These are phyloP conservation scores for Fusarium globosum DNA, from an alignment of 2,329 filamentous ascomycete species.

Conservation along the genomic window DNA sequence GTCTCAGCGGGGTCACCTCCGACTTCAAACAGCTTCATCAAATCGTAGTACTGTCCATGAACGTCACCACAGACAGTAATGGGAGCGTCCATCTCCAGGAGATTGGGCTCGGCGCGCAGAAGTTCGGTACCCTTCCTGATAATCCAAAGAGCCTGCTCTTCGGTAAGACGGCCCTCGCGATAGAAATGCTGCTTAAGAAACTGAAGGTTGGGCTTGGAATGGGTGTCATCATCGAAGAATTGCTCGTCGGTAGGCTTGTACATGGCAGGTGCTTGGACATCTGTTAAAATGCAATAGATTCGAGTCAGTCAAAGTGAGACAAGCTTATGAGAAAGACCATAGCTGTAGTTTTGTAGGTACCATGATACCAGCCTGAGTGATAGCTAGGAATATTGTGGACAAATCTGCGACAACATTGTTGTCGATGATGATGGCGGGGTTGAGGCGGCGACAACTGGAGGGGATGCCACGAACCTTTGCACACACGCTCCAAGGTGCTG, in stretches of 20 bases:
- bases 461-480: slow-evolving; percentile 80
- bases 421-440: slow-evolving; percentile 38
- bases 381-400: slow-evolving; percentile 3
- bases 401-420: slow-evolving; percentile 27
- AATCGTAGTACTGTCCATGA: slow-evolving; percentile 98
- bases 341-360: not conserved
- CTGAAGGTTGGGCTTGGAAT: slow-evolving; percentile 87
- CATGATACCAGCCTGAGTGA: not conserved
- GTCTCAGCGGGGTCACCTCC: slow-evolving; percentile 97
- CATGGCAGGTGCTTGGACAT: slow-evolving; percentile 97
- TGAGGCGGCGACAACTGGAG: slow-evolving; percentile 30
- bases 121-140: slow-evolving; percentile 88
- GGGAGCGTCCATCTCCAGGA: slow-evolving; percentile 98
- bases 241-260: slow-evolving; percentile 91
- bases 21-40: slow-evolving; percentile 99
- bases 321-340: not conserved
- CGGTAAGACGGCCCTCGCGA: slow-evolving; percentile 93
- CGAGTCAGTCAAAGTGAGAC: slow-evolving; percentile 31
- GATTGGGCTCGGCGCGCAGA: slow-evolving; percentile 88
- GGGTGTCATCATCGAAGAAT: slow-evolving; percentile 90
- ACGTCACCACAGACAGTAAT: slow-evolving; percentile 99
- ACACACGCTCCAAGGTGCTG: slow-evolving; percentile 94
- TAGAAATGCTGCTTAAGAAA: slow-evolving; percentile 99
- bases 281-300: slow-evolving; percentile 58
- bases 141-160: slow-evolving; percentile 98